Evolutionary conservation across 257 asterid species (phyloP), one percentile per base, ranked within the genome.

Genomic region (Paulownia fortunei): DNA sequence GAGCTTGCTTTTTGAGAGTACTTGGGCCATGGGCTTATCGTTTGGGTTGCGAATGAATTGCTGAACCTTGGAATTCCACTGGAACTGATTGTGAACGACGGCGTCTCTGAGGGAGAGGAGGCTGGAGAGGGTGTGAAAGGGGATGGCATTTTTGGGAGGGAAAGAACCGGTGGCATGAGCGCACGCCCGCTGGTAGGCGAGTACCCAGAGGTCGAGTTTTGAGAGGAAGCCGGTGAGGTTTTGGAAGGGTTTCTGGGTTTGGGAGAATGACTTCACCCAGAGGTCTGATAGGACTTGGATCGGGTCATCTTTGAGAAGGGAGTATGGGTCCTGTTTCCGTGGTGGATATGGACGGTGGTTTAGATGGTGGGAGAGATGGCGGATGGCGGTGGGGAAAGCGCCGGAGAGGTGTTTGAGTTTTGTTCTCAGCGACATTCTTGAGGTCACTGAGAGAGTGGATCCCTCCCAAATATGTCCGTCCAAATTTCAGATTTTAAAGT

Each of bases 101-200:
- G 97, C 89, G 75, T 93, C 80, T n/a, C 86, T 80, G 49, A 93
- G 96, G 63, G 97, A 85, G 27, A 83, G 74, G 66, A 95, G 90
- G 62, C 81, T 77, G 69, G 84, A 74, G 16, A 95, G 92, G 51
- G 89, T 85, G 80, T 87, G 79, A 0, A 86, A 49, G 36, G 92
- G 90, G 51, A 95, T 72, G 19, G 97, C 90, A 62, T 88, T 90
- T 21, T 85, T 90, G 27, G 97, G 97, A 4, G 97, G 99, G 80
- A 90, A 95, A 3, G 97, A 81, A 30, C 99, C 99, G 60, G 93
- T 91, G 42, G 87, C 85, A 69, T 95, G 96, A 49, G 98, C 98
- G 80, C 91, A 91, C 1, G 96, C 85, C 44, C 99, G 90, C 87
- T 95, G 99, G 86, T 95, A 95, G 54, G 99, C 98, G 77, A 95